Base-by-base conservation (phyloP, 1,284 basidiomycete species). In the Chalciporus sp. region DNA sequence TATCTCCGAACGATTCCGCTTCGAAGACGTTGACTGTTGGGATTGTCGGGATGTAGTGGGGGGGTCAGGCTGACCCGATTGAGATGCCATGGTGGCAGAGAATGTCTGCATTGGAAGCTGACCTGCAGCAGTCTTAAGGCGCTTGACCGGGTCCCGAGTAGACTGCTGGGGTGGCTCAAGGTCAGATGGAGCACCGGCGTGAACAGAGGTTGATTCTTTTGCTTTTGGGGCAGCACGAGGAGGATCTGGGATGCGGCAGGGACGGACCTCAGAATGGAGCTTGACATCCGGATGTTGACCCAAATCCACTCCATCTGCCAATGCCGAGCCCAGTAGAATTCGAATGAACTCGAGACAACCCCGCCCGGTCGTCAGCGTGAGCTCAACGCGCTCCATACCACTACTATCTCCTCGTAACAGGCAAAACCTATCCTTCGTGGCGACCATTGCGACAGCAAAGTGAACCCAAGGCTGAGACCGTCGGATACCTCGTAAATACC, bases 401-500 rank as follows among this genome's bases (percentile, higher is more conserved):
- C 41, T 42, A 27, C 29, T 31, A 10, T 31, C 29, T 10, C 29
- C 29, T 31, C 29, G 29, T 3, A 31, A 11, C 7, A 31, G 8
- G 49, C 40, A 50, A 4, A 20, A 7, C 40, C 16, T 37, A 12
- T 50, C 7, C 12, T 43, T 14, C 1, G 49, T 6, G 1, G 33
- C 12, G 7, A 28, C 27, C 20, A 51, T 20, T 0, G 43, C 50
- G n/a, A 46, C 8, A 3, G 23, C 16, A 10, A 46, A 46, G 5
- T 41, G 50, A 1, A 40, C 16, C 50, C 50, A 51, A 1, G 50
- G 50, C 26, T 52, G 50, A 3, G 50, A 35, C 2, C 37, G 43
- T 17, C 28, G 23, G 19, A 45, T 42, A 2, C 52, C 47, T 45
- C 53, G 44, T 1, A 29, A 33, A 29, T 54, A 54, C 14, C 47